Conservation (phyloP, 208 protist genomes). For the Trypanosoma avium region DNA sequence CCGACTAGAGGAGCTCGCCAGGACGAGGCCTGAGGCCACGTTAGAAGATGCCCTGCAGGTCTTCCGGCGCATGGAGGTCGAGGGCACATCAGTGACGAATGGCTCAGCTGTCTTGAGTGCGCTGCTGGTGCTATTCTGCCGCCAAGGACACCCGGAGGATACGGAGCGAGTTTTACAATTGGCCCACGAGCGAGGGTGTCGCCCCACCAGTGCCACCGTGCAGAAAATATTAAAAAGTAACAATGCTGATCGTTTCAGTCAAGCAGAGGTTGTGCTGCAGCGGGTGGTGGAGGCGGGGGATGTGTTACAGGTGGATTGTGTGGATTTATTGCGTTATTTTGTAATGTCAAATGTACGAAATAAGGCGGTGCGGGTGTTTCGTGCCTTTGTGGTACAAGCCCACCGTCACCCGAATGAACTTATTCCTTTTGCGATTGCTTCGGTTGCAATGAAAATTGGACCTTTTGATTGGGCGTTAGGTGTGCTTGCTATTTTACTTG, state of each 20-base stretch:
- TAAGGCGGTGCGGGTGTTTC: constrained; percentile 25
- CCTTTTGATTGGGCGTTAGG: constrained; percentile 75
- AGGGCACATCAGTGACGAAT: constrained; percentile 70
- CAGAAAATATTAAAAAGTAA: constrained; percentile 17
- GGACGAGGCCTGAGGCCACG: constrained; percentile 27
- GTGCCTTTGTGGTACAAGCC: constrained; percentile 25
- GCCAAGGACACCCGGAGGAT: constrained; percentile 14
- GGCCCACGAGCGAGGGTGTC: constrained; percentile 17
- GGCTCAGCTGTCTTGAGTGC: constrained; percentile 63
- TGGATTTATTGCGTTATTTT: constrained; percentile 25
- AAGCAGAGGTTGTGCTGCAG: constrained; percentile 23
- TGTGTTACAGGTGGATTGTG: constrained; percentile 13
- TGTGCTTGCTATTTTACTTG: constrained; percentile 56
- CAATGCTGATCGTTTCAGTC: constrained; percentile 14
- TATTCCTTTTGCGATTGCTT: constrained; percentile 53
- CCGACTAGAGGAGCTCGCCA: constrained; percentile 59
- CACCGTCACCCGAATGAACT: constrained; percentile 17
- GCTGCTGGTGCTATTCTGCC: constrained; percentile 63
- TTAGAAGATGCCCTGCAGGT: constrained; percentile 77
- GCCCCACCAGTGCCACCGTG: constrained; percentile 18
- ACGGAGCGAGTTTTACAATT: constrained; percentile 20
- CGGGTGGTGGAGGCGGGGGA: constrained; percentile 15
- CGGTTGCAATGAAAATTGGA: constrained; percentile 57
- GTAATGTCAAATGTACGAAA: constrained; percentile 11
- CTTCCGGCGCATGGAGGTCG: constrained; percentile 78